Evolutionary conservation across 805 yeast species (phyloP).

Genomic region (Grigorovia humatica): DNA sequence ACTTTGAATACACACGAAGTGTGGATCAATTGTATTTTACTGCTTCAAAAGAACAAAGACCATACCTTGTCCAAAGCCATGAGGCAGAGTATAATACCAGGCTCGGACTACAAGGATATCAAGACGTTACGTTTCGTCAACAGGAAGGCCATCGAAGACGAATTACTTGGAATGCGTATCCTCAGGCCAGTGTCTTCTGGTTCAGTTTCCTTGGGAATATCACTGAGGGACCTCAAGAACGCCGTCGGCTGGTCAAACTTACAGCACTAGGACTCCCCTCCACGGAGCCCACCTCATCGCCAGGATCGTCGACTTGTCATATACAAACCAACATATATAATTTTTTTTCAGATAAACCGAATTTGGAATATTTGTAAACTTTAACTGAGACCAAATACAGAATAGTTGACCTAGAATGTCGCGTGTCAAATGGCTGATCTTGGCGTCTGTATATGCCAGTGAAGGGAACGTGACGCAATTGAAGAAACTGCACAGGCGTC

Average conservation of each 20-base stretch:
- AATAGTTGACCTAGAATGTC: conserved; percentile 4
- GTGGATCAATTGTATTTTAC: background rate
- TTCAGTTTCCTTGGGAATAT: background rate
- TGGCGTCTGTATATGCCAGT: conserved; percentile 19
- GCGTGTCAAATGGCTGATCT: conserved; percentile 16
- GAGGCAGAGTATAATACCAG: background rate
- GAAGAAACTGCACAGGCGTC: conserved; percentile 2
- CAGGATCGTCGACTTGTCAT: background rate
- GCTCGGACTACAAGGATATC: background rate
- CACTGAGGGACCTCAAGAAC: background rate
- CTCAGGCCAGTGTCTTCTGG: background rate
- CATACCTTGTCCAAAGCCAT: background rate
- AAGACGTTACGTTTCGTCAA: background rate
- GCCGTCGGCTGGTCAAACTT: background rate
- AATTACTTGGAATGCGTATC: background rate
- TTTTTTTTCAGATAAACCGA: too few species aligned
- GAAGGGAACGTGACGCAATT: conserved; percentile 12
- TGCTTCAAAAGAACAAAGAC: background rate
- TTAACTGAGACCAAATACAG: too few species aligned
- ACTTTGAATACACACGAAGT: background rate
- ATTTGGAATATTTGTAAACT: too few species aligned
- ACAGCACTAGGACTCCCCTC: background rate
- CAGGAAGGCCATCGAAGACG: background rate
- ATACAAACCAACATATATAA: too few species aligned
- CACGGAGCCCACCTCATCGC: too few species aligned